Evolutionary conservation across 768 basidiomycete species (phyloP).

Genomic region (Fibroporia radiculosa): DNA sequence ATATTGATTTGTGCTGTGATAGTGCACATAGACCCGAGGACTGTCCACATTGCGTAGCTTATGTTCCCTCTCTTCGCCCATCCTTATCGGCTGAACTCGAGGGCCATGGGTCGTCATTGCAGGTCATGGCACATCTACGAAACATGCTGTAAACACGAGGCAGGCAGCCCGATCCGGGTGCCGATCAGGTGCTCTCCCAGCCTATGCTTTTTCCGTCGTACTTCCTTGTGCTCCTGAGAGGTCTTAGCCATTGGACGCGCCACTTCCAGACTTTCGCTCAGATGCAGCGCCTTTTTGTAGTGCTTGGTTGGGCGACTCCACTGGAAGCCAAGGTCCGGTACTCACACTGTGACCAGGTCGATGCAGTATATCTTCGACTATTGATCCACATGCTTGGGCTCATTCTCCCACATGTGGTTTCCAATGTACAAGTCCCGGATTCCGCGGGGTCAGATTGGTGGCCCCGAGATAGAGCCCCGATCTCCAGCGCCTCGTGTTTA

Average conservation of each 20-base stretch:
- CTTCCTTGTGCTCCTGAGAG: neutral
- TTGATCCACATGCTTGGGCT: slow-evolving; percentile 12
- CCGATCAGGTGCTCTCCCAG: slow-evolving; percentile 3
- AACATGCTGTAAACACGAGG: slow-evolving; percentile 7
- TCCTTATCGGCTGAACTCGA: no score
- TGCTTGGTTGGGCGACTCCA: neutral
- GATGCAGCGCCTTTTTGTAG: neutral
- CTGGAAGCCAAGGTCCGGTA: slow-evolving; percentile 1
- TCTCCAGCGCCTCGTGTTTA: slow-evolving; percentile 18
- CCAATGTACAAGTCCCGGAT: slow-evolving; percentile 8
- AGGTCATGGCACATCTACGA: slow-evolving; percentile 2
- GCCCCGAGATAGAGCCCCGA: slow-evolving; percentile 19
- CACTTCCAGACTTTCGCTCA: neutral
- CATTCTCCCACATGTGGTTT: slow-evolving; percentile 12
- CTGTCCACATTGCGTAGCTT: no score
- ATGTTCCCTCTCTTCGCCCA: no score
- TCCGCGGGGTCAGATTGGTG: slow-evolving; percentile 9
- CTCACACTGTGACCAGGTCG: no score
- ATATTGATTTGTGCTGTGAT: no score
- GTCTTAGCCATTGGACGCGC: neutral
- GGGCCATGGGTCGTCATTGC: no score
- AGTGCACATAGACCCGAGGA: no score
- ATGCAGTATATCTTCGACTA: no score
- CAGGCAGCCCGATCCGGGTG: slow-evolving; percentile 4
- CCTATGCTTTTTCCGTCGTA: slow-evolving; percentile 1